Evolutionary conservation across 768 basidiomycete genomes (phyloP), one percentile per base, ranked within the genome.

Genomic region (Russula dissimulans): DNA sequence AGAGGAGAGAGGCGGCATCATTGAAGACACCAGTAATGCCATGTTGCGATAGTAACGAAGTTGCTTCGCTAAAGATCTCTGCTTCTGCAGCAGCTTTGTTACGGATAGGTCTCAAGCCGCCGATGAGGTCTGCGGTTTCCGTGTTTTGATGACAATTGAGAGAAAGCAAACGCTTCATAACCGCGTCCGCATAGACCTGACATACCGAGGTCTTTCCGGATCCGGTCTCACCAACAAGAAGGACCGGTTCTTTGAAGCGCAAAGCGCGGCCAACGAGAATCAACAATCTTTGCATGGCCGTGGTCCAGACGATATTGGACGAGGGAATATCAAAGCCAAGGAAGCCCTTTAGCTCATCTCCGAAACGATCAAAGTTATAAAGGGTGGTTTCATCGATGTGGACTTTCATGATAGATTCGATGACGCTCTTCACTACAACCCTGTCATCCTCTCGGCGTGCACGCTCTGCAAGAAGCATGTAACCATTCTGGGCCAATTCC

Each of bases 101-200:
- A 34, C 95, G 84, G 11, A 91, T 76, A 5, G 95, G 95, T 38
- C 95, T 82, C 65, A 97, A 81, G 41, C 93, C 91, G 18, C 97
- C 97, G 53, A 98, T 91, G 26, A 99, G 77, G 70, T 99, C 97
- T 11, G 95, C 91, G 0, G 95, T 97, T 74, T 99, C 97, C 31
- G 95, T 98, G 69, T 97, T 97, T 72, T 97, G 94, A 70, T 99
- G 97, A 68, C 97, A 98, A 66, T 91, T 98, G 64, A 99, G 81
- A 4, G 84, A 78, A 65, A 86, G 76, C 31, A 99, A 76, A 39
- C 71, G 74, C 67, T 83, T 83, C 29, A 73, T 72, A 26, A 81
- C 73, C 1, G 83, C 83, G 46, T 85, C 79, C 0, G 97, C 89
- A 65, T 88, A 87, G 5, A 93, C 75, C 69, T 98, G 92, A 69